Evolutionary conservation across 192 early-diverging fungal species (phyloP).

Genomic region (Linnemannia elongata): DNA sequence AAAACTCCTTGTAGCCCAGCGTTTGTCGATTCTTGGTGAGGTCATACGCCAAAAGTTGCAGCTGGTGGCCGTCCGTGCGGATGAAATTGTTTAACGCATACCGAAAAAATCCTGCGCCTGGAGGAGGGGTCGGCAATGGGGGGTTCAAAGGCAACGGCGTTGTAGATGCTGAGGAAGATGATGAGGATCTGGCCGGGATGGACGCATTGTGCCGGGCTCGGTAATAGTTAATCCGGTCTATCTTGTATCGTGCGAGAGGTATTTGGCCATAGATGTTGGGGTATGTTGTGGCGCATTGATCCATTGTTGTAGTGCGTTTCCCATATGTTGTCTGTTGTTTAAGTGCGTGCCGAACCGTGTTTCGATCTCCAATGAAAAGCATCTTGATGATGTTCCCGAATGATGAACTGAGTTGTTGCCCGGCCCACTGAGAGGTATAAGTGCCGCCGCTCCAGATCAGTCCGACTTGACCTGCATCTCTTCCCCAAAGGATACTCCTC

Average conservation of each 20-base stretch:
- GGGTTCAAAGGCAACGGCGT: neutral
- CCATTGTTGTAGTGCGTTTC: neutral
- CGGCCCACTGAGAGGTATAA: neutral
- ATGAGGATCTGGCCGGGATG: neutral
- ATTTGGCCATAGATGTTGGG: neutral
- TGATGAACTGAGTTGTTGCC: neutral
- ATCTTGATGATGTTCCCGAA: constrained; percentile 4
- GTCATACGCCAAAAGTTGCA: too few species aligned
- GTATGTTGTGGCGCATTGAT: neutral
- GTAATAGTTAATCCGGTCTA: constrained; percentile 7
- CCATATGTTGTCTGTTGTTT: constrained; percentile 5
- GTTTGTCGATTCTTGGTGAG: too few species aligned
- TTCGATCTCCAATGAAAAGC: constrained; percentile 14
- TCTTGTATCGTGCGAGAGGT: neutral
- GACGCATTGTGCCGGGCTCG: neutral
- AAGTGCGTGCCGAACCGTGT: neutral
- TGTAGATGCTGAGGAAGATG: neutral
- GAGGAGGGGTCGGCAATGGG: too few species aligned
- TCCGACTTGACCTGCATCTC: constrained; percentile 1
- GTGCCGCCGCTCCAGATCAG: neutral
- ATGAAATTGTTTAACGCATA: too few species aligned
- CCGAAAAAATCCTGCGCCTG: too few species aligned
- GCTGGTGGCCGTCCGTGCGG: too few species aligned
- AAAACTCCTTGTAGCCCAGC: too few species aligned
- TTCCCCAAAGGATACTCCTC: neutral